Conservation (phyloP, 164 flowering plant genomes). For the Stephania japonica region DNA sequence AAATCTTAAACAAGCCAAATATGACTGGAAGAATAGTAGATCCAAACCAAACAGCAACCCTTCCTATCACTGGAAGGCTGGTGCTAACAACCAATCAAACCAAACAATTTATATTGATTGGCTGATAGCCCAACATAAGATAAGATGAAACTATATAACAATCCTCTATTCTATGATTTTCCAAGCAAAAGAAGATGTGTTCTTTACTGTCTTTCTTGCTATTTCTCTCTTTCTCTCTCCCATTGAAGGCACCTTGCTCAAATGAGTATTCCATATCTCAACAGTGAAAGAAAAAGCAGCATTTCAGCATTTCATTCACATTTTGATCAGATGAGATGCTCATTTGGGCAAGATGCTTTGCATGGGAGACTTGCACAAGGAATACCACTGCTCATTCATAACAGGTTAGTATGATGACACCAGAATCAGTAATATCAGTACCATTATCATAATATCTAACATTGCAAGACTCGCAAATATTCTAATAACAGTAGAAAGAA, state of each 20-base stretch:
- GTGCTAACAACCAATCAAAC: conserved; percentile 14
- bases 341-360: conserved; percentile 41
- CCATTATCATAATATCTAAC: background rate
- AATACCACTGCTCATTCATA: background rate
- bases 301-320: background rate
- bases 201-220: background rate
- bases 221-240: conserved; percentile 10
- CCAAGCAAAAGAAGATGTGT: background rate
- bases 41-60: conserved; percentile 6
- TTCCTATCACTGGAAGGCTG: background rate
- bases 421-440: conserved; percentile 3
- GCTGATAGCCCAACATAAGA: background rate
- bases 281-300: background rate
- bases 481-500: background rate
- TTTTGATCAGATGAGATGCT: conserved; percentile 24
- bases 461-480: background rate
- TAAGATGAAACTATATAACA: background rate
- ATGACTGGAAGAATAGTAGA: background rate
- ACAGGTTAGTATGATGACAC: conserved; percentile 6
- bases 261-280: conserved; percentile 39
- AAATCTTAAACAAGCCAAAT: background rate
- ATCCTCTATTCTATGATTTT: background rate
- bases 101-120: conserved; percentile 5
- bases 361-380: conserved; percentile 14
- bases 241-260: conserved; percentile 38